Evolutionary conservation across 352 stramenopile genomes (phyloP), one percentile per base, ranked within the genome.

Genomic region (Thalassiosira sp.): DNA sequence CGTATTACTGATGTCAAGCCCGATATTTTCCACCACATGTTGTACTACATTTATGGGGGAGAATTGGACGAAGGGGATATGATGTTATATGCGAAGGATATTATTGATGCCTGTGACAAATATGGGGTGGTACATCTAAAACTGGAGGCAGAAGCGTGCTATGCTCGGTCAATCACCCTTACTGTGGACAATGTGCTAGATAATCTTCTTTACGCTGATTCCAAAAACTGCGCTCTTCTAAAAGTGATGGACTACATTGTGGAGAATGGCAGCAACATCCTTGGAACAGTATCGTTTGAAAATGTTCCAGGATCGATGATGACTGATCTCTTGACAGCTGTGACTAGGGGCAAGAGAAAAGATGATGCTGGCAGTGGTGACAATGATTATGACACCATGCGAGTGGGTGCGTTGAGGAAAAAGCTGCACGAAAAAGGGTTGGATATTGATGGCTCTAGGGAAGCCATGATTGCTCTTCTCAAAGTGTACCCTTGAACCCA

Each of bases 11-110:
- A 28, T 54, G 20, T 54, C 46, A 27, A 28, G 2, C 20, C 46
- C 10, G 46, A 54, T 31, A 28, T 54, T 54, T 54, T 54, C 20
- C 16, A 18, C 5, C 35, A 48, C 15, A 35, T 25, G 40, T 5
- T 70, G 5, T 60, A 49, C 35, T 51, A 72, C 33, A 45, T 72
- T 48, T 72, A 54, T 46, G 46, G 48, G 31, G 13, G 37, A 22
- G 42, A 57, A 33, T 24, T 49, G 43, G 11, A 15, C 2, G 20
- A 54, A 8, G 51, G 11, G 5, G 49, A 62, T 6, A 24, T 63
- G 11, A 52, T 37, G 24, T 37, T 24, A 5, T 24, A 61, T 24
- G 15, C 48, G 1, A 59, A 58, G 37, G 18, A 43, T 10, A 72
- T 18, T n/a, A n/a, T n/a, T n/a, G n/a, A n/a, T n/a, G n/a, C n/a